Conservation (phyloP, 768 basidiomycete genomes). For the Boletus rufocinnamomeus region DNA sequence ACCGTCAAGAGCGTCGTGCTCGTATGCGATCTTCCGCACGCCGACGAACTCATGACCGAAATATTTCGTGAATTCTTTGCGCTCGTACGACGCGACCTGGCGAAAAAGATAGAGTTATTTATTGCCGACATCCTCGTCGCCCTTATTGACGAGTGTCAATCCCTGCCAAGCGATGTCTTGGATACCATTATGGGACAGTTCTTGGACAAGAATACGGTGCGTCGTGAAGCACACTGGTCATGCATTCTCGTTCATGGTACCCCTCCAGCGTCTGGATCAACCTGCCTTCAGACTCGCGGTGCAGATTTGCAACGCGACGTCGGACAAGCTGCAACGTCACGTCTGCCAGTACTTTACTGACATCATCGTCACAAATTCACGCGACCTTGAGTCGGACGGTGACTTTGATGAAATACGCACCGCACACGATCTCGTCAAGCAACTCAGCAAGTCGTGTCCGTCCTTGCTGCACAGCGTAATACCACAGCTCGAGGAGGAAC, state of each 20-base stretch:
- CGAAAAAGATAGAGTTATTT: constrained; percentile 82
- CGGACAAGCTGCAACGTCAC: constrained; percentile 86
- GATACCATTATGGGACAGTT: constrained; percentile 87
- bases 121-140: constrained; percentile 90
- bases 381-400: constrained; percentile 54
- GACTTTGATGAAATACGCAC: constrained; percentile 67
- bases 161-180: constrained; percentile 76
- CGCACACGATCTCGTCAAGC: constrained; percentile 85
- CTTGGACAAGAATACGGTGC: constrained; percentile 70
- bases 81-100: constrained; percentile 69
- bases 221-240: constrained; percentile 25
- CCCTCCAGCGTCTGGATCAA: constrained; percentile 60
- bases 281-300: constrained; percentile 82
- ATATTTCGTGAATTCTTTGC: constrained; percentile 84
- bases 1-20: constrained; percentile 94
- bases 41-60: constrained; percentile 80
- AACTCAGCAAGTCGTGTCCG: constrained; percentile 78
- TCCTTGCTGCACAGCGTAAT: constrained; percentile 85
- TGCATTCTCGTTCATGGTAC: constrained; percentile 4
- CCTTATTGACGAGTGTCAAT: constrained; percentile 81
- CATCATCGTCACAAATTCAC: constrained; percentile 64
- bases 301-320: constrained; percentile 78
- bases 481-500: constrained; percentile 89
- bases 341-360: constrained; percentile 94
- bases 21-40: constrained; percentile 86